Evolutionary conservation across 202 grass and related monocot species (phyloP).

Genomic region (Bolboschoenoplectus hybrid): DNA sequence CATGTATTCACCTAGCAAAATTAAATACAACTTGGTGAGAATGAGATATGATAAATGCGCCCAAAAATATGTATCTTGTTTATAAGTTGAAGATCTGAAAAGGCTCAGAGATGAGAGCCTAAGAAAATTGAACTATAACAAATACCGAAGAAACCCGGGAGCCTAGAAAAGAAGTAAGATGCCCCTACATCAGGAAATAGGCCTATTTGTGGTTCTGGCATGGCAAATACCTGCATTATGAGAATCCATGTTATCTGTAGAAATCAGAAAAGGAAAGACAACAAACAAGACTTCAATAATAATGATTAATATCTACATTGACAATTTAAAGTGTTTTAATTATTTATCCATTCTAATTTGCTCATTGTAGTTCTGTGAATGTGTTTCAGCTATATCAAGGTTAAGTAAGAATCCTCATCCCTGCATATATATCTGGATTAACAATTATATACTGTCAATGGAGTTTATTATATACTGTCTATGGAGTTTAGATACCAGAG

Average conservation of each 20-base stretch:
- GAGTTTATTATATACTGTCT: neutral
- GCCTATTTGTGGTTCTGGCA: conserved; percentile 44
- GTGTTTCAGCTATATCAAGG: neutral
- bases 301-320: no score
- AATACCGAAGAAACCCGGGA: conserved; percentile 32
- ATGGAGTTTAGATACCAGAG: neutral
- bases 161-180: neutral
- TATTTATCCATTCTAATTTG: neutral
- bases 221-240: conserved; percentile 39
- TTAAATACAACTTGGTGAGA: no score
- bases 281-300: no score
- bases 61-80: no score
- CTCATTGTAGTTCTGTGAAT: neutral
- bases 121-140: neutral
- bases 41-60: no score
- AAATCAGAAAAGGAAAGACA: no score
- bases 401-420: neutral
- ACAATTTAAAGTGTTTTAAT: neutral
- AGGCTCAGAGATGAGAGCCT: neutral
- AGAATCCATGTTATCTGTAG: neutral
- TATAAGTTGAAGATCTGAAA: neutral
- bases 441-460: neutral
- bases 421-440: neutral
- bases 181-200: conserved; percentile 38
- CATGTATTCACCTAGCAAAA: no score